Percentiles rank a stretch among this genome's conserved stretches.
These are phyloP conservation scores for Penicillium sumatraense DNA, from an alignment of 2,329 filamentous ascomycete species.

Conservation along the genomic window DNA sequence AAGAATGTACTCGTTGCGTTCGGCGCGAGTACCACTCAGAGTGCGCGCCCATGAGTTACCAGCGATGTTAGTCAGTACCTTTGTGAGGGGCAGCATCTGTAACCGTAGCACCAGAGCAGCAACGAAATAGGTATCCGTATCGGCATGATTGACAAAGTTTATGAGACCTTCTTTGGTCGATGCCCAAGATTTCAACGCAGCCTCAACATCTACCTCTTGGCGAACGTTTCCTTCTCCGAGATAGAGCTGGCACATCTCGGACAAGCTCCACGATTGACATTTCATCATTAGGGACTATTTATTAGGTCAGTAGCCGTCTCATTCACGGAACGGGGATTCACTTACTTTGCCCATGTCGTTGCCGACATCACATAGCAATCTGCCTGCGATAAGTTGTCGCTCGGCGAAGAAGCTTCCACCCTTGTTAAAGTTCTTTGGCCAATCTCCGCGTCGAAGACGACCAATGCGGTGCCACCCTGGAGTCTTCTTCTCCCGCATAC, in stretches of 20 bases:
- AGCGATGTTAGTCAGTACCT: slow-evolving; percentile 92
- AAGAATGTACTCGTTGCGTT: slow-evolving; percentile 98
- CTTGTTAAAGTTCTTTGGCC: slow-evolving; percentile 86
- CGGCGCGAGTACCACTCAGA: slow-evolving; percentile 90
- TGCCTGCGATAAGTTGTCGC: slow-evolving; percentile 83
- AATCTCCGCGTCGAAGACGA: slow-evolving; percentile 77
- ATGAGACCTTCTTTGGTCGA: slow-evolving; percentile 81
- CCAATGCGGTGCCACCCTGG: slow-evolving; percentile 95
- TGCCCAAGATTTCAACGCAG: slow-evolving; percentile 84
- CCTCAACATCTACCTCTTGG: slow-evolving; percentile 86
- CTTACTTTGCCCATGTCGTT: slow-evolving; percentile 88
- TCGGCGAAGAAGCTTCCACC: slow-evolving; percentile 91
- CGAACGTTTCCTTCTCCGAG: slow-evolving; percentile 73
- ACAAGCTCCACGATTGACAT: slow-evolving; percentile 97
- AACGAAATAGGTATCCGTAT: slow-evolving; percentile 95
- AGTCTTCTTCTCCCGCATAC: slow-evolving; percentile 86
- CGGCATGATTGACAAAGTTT: slow-evolving; percentile 92
- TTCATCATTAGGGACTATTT: slow-evolving; percentile 83
- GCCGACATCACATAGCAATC: slow-evolving; percentile 88
- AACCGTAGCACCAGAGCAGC: slow-evolving; percentile 85
- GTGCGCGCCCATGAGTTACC: slow-evolving; percentile 99
- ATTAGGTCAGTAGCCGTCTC: slow-evolving; percentile 26
- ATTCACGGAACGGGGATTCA: background rate
- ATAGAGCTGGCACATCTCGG: slow-evolving; percentile 95
- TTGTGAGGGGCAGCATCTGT: slow-evolving; percentile 91